Base-by-base conservation (phyloP, 139 green algal species). In the Chlorella sp. region DNA sequence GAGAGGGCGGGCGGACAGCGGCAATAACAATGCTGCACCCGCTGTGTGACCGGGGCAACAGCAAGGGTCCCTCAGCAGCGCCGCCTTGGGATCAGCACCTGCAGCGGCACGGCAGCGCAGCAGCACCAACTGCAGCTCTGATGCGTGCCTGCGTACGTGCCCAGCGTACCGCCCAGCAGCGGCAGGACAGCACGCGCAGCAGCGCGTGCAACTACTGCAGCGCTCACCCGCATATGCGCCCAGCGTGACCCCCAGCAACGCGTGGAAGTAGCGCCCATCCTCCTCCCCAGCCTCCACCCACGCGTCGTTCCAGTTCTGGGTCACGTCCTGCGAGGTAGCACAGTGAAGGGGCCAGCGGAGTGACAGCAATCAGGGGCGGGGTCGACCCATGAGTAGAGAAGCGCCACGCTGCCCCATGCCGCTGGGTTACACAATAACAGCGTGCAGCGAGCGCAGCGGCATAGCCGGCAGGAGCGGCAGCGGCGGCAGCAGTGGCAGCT, bases 301-400 rank as follows among this genome's bases (percentile, higher is more conserved):
- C 14, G 88, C 85, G 46, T 98, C 96, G 88, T 99, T 99, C 93
- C 93, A 96, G n/a, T 77, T 78, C 86, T 96, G 90, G 11, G 94
- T 91, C 82, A 98, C 96, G 89, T 99, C 97, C 46, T 99, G 87
- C 64, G 99, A 99, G 98, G 43, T 32, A 38, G 62, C 26, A n/a
- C n/a, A n/a, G n/a, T n/a, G n/a, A n/a, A n/a, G n/a, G n/a, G n/a
- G n/a, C n/a, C n/a, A n/a, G n/a, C n/a, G n/a, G n/a, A n/a, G n/a
- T n/a, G n/a, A 69, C 62, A 38, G 62, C 62, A 69, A 30, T 19
- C 30, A 20, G 56, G 16, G 56, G 56, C 56, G 30, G 9, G 11
- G 7, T 17, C 8, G 22, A n/a, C n/a, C n/a, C n/a, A n/a, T n/a
- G n/a, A n/a, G 22, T 65, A 24, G 56, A 32, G 56, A 17, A 19